Evolutionary conservation across 2,329 filamentous ascomycete genomes (phyloP), one percentile per base, ranked within the genome.

Genomic region (Trichoderma breve): DNA sequence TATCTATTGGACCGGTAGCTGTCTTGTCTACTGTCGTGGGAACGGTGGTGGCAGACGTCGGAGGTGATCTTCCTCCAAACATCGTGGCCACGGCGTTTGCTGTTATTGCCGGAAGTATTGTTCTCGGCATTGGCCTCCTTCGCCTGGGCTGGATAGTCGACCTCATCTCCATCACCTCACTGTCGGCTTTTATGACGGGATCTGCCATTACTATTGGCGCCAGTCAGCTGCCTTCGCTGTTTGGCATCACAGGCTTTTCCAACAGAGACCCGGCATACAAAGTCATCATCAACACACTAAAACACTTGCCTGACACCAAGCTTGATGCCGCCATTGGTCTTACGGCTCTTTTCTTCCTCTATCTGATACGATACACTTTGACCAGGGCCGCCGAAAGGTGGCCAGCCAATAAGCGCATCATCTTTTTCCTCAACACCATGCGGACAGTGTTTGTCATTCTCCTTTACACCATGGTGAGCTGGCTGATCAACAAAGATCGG

Each of bases 141-240:
- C 90, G 95, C 61, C 88, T 91, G 47, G 95, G 96, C 6, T 97
- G 94, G 90, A 91, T 98, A 65, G 94, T 98, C 62, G 94, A 98
- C 75, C 88, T 98, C 77, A 98, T 98, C 77, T 93, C 96, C 1
- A 89, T 98, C 71, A 91, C 94, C 1, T 93, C 95, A 0, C 93
- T 98, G 69, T 95, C 93, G 0, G 94, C 96, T 3, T 98, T 97
- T 84, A 98, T 98, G 93, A 98, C 96, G 0, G 95, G 95, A 3
- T 97, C 95, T 6, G 94, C 95, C 69, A 88, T 99, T 81, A 97
- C 89, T 77, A 98, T 99, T 78, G 90, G 89, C 18, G 88, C 90
- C 28, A 95, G 96, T 39, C 96, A 99, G 81, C 86, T 98, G 6
- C 92, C 93, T 1, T 87, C 88, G 2, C 83, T 98, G 80, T 88